phyloP scores from a whole-genome alignment of 768 basidiomycete species.

The Russula ochroleuca region DNA sequence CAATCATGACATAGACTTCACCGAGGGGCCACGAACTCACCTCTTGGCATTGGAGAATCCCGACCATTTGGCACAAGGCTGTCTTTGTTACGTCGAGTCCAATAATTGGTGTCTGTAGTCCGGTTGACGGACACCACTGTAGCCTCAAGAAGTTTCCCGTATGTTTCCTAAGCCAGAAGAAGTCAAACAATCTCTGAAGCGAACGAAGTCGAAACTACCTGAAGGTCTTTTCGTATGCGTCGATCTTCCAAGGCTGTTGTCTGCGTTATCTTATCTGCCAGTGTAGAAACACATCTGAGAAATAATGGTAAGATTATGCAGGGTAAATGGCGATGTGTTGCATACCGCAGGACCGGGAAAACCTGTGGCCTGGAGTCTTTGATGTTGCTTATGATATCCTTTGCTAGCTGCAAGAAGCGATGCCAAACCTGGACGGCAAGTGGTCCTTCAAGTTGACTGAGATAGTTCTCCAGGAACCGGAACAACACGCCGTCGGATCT shows the following conservation, averaged over 20 bases:
- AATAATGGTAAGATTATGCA: slow-evolving; percentile 15
- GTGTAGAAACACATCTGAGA: slow-evolving; percentile 63
- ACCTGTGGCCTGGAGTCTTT: slow-evolving; percentile 67
- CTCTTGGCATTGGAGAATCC: slow-evolving; percentile 61
- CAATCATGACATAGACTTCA: neutral
- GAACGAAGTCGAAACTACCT: slow-evolving; percentile 42
- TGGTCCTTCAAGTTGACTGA: slow-evolving; percentile 80
- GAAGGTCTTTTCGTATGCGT: slow-evolving; percentile 81
- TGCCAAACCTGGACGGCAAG: slow-evolving; percentile 91
- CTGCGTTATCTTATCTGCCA: slow-evolving; percentile 81
- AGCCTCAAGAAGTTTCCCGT: slow-evolving; percentile 77
- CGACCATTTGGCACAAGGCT: slow-evolving; percentile 57
- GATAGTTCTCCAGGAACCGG: slow-evolving; percentile 83
- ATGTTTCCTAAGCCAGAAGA: slow-evolving; percentile 58
- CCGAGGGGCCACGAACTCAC: slow-evolving; percentile 35
- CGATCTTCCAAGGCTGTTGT: slow-evolving; percentile 91
- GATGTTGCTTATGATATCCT: slow-evolving; percentile 64
- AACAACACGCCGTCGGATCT: slow-evolving; percentile 74
- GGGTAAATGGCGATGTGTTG: neutral
- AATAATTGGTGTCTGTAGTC: slow-evolving; percentile 68
- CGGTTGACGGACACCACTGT: slow-evolving; percentile 71
- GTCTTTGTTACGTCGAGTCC: slow-evolving; percentile 75
- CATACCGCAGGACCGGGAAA: slow-evolving; percentile 70
- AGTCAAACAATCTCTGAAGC: slow-evolving; percentile 3
- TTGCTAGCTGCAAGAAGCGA: slow-evolving; percentile 69